These are phyloP conservation scores for Apiotrichum siamense DNA, from an alignment of 1,284 basidiomycete genomes.

Conservation along the genomic window DNA sequence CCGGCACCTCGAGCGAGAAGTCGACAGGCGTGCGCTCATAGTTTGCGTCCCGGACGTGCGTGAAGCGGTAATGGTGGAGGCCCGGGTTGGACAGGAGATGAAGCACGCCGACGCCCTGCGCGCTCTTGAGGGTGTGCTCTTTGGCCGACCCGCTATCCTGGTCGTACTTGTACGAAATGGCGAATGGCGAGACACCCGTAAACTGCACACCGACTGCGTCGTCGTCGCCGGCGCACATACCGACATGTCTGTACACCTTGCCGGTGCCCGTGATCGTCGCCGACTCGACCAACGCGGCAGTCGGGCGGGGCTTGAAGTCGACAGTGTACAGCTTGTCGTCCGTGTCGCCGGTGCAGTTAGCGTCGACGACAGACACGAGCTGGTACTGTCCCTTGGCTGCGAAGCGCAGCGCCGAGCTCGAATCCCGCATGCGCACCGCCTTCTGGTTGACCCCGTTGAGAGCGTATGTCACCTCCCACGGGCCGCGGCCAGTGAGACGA, in stretches of 20 bases:
- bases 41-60: slow-evolving; percentile 78
- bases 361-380: slow-evolving; percentile 62
- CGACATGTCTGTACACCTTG: slow-evolving; percentile 58
- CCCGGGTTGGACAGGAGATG: slow-evolving; percentile 76
- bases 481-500: slow-evolving; percentile 80
- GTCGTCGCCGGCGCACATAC: slow-evolving; percentile 73
- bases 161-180: slow-evolving; percentile 56
- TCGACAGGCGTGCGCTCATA: slow-evolving; percentile 54
- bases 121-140: slow-evolving; percentile 71
- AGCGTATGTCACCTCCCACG: slow-evolving; percentile 76
- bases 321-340: slow-evolving; percentile 50
- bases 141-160: slow-evolving; percentile 50
- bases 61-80: slow-evolving; percentile 79
- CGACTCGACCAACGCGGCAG: slow-evolving; percentile 32
- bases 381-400: slow-evolving; percentile 63
- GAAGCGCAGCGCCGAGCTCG: slow-evolving; percentile 67
- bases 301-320: slow-evolving; percentile 53
- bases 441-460: slow-evolving; percentile 53
- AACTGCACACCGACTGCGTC: slow-evolving; percentile 76
- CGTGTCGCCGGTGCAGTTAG: slow-evolving; percentile 74
- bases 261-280: slow-evolving; percentile 53
- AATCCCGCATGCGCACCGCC: slow-evolving; percentile 53
- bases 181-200: slow-evolving; percentile 73
- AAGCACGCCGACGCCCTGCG: slow-evolving; percentile 72
- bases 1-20: slow-evolving; percentile 71